These are phyloP conservation scores for Glutinoglossum americanum DNA, from an alignment of 495 filamentous ascomycete species.

Conservation along the genomic window DNA sequence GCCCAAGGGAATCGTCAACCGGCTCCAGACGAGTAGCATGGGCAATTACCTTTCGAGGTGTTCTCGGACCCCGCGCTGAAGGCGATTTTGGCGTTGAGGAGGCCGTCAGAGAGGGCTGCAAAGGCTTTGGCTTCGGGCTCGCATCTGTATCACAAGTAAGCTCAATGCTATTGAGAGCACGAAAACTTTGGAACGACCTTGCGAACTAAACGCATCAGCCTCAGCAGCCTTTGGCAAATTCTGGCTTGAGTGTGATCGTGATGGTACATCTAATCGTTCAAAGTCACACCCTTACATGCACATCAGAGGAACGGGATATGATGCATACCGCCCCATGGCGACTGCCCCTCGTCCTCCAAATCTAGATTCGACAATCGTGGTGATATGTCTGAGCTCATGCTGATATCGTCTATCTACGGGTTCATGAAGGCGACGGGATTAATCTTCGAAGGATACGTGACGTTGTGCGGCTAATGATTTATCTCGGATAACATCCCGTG, in stretches of 20 bases:
- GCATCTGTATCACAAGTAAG: neutral
- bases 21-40: constrained; percentile 72
- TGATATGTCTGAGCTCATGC: constrained; percentile 3
- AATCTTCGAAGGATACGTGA: neutral
- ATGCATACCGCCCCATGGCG: constrained; percentile 48
- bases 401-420: neutral
- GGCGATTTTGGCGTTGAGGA: constrained; percentile 16
- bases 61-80: constrained; percentile 29
- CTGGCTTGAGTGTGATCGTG: constrained; percentile 4
- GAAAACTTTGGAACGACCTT: neutral
- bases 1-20: constrained; percentile 74
- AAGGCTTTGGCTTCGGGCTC: neutral
- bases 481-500: neutral
- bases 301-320: constrained; percentile 12
- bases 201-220: neutral
- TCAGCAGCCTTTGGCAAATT: neutral
- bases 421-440: neutral
- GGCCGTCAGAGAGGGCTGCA: constrained; percentile 14
- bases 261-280: constrained; percentile 16
- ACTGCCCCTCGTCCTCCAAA: constrained; percentile 39
- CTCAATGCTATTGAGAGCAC: neutral
- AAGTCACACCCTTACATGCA: constrained; percentile 1
- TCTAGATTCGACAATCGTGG: constrained; percentile 24
- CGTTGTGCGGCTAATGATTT: neutral
- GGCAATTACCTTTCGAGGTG: constrained; percentile 52